Evolutionary conservation across 352 stramenopile species (phyloP), one percentile per base, ranked within the genome.

Genomic region (Globisporangium carolinianum): DNA sequence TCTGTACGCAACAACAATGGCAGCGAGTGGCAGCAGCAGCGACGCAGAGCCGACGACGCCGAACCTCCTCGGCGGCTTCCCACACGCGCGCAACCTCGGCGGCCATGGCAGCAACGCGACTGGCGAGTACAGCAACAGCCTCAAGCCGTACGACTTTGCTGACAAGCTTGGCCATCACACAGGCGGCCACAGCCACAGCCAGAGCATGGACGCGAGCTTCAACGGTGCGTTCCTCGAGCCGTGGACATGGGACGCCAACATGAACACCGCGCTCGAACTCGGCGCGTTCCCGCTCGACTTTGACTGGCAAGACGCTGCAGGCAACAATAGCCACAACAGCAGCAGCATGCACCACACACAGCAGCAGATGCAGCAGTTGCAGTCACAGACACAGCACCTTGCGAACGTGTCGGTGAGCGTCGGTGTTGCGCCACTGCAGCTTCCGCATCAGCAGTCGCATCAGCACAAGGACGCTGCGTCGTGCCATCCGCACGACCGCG

Each of bases 171-270:
- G 24, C 8, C 61, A 66, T 15, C n/a, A 53, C 55, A 32, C 24
- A 32, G 24, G 24, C 24, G 11, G 15, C 14, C 47, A 61, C 54
- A 3, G 53, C 10, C 15, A 61, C 2, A 32, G 63, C 61, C 53
- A 60, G 57, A 47, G 53, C 54, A 38, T 61, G 24, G 75, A 76
- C 51, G 66, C 68, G 18, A 69, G 66, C 43, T 48, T 80, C 51
- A 73, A 72, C 17, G 63, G 72, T 15, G 63, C 74, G 6, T 83
- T 86, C 63, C 61, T 88, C 53, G 79, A 89, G 61, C 72, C 79
- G 5, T 89, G 79, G 79, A 69, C 75, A 42, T 83, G 75, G 79
- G 71, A 83, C 62, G 67, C 71, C 6, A 78, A 85, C 56, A 53
- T 69, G 45, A 68, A 71, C 49, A 63, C 74, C 17, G 72, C 53